Evolutionary conservation across 2,329 filamentous ascomycete genomes (phyloP), one percentile per base, ranked within the genome.

Genomic region (Trichoderma atrobrunneum): DNA sequence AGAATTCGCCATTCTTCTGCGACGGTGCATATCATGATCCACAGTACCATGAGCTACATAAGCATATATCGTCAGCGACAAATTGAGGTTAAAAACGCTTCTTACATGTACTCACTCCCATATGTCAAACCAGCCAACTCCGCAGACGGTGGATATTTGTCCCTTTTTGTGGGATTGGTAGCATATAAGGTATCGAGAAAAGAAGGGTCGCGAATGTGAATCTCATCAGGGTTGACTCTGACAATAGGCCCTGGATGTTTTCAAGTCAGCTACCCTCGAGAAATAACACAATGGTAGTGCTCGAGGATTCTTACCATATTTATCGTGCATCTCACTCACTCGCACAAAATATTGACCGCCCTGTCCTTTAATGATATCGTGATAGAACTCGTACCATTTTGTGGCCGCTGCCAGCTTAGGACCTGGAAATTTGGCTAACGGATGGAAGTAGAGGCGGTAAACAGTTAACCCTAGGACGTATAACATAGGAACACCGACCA

Each of bases 331-430:
- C 51, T 76, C 72, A 56, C 76, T 61, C 10, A 80, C 79, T 66
- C 79, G 74, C 18, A 75, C 76, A 34, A 77, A 74, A 48, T 78
- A 81, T 34, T 80, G 73, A 2, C 79, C 78, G 21, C 72, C 74
- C 2, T 73, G 66, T 3, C 32, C 24, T 26, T 68, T 68, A 30
- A 79, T 39, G 28, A 80, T 74, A 71, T 81, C 79, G 61, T 78
- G 79, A 72, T 78, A 82, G 30, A 76, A 79, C 71, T 83, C 80
- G 36, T 80, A 79, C 72, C 76, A 77, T 30, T 75, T 73, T 1
- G 77, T 80, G 4, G 77, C 59, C 0, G 80, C 80, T 0, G 79
- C 77, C 11, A 81, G 73, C 56, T 76, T 78, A 4, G 80, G 78
- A 8, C 81, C 80, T 0, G 81, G 81, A 34, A 82, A 77, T 10